Conservation (phyloP, 768 basidiomycete genomes). For the Suillus sp. region DNA sequence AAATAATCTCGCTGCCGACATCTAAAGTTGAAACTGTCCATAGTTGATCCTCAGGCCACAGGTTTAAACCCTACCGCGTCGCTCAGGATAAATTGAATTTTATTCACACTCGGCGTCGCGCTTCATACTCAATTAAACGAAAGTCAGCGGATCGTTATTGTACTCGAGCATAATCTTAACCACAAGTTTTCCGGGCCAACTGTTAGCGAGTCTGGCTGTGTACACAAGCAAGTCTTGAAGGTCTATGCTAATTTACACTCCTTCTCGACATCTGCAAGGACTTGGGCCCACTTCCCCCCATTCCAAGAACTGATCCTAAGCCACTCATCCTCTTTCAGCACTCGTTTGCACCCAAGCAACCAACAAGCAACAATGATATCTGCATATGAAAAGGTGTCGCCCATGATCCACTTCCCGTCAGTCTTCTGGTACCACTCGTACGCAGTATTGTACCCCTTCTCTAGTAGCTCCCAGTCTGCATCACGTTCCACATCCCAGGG, state of each 20-base stretch:
- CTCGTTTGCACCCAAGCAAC: constrained; percentile 21
- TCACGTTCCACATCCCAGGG: constrained; percentile 39
- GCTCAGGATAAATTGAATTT: too few species aligned
- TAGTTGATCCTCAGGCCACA: too few species aligned
- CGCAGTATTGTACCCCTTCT: constrained; percentile 18
- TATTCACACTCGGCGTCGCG: too few species aligned
- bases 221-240: too few species aligned
- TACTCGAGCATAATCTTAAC: too few species aligned
- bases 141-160: too few species aligned
- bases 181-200: too few species aligned
- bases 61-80: too few species aligned
- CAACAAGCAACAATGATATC: constrained; percentile 29
- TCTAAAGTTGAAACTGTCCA: too few species aligned
- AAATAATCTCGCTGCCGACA: too few species aligned
- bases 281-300: constrained; percentile 28
- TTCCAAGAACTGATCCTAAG: constrained; percentile 26
- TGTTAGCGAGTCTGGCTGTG: too few species aligned
- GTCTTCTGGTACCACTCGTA: constrained; percentile 26
- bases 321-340: constrained; percentile 30
- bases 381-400: constrained; percentile 32
- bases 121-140: too few species aligned
- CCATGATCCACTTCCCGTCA: constrained; percentile 34
- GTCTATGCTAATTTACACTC: constrained; percentile 27
- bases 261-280: constrained; percentile 27
- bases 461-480: constrained; percentile 27